phyloP scores from a whole-genome alignment of 1,284 basidiomycete genomes.

The Pyrrhoderma noxium region DNA sequence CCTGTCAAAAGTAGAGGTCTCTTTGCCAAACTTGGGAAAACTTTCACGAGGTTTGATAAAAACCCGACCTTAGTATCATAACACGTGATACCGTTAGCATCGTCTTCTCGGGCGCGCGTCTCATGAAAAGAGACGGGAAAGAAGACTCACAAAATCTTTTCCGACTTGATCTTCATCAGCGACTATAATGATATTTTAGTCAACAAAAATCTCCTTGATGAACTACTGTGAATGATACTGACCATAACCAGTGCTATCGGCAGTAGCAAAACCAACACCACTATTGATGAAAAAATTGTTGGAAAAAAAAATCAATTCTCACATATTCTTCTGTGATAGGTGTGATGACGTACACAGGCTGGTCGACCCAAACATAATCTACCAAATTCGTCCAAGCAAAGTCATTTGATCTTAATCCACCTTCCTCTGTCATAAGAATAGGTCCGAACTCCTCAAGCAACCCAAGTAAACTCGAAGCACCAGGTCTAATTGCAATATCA shows the following conservation, averaged over 20 bases:
- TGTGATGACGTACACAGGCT: conserved; percentile 56
- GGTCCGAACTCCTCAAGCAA: conserved; percentile 68
- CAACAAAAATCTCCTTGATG: conserved; percentile 6
- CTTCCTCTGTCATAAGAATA: conserved; percentile 44
- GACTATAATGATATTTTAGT: conserved; percentile 31
- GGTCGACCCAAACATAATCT: conserved; percentile 68
- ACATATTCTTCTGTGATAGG: no score
- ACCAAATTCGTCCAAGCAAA: conserved; percentile 53
- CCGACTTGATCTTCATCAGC: conserved; percentile 62
- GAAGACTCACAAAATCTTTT: conserved; percentile 47
- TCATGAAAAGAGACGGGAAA: neutral
- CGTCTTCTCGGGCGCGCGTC: neutral
- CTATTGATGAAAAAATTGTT: conserved; percentile 24
- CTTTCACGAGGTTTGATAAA: conserved; percentile 54
- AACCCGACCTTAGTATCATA: conserved; percentile 53
- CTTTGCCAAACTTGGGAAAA: conserved; percentile 54
- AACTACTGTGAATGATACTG: conserved; percentile 34
- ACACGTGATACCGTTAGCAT: no score
- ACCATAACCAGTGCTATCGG: conserved; percentile 47
- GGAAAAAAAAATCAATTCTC: conserved; percentile 21
- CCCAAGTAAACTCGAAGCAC: conserved; percentile 60
- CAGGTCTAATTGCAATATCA: no score
- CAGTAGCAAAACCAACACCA: conserved; percentile 60
- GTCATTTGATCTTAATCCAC: conserved; percentile 41
- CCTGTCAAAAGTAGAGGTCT: conserved; percentile 57